Evolutionary conservation across 345 rosid species (phyloP), one percentile per base, ranked within the genome.

Genomic region (Excoecaria agallocha): DNA sequence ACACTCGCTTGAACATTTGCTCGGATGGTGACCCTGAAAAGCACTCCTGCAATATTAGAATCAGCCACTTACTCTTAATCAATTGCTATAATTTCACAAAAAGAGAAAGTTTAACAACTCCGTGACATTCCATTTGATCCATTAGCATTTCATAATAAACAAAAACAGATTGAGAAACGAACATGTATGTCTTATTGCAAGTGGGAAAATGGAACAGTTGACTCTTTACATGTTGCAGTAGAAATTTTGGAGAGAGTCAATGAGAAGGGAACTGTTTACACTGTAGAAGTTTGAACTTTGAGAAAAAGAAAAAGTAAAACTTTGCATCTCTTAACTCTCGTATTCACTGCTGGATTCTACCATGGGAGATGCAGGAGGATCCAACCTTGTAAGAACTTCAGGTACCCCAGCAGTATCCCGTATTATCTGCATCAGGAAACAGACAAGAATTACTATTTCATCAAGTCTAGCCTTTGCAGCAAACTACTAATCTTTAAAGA

Each of bases 301-400:
- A 58, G 35, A 16, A 43, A 70, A 51, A 55, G 64, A 46, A 71
- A 67, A 50, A 48, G 7, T 60, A 63, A 46, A 58, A 45, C 76
- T 22, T 20, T 30, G 65, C n/a, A 52, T 54, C 51, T 59, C 84
- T 89, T 89, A 92, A 81, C 88, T 89, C 84, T 83, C 89, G 25
- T 94, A 94, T 68, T 91, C 94, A 3, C 72, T 25, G 69, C 76
- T 68, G 50, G 88, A 68, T 62, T 85, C 91, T 43, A 45, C 77
- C 62, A 78, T 9, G 19, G 83, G 68, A 69, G 89, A 66, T 39
- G 86, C 60, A 7, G 93, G 83, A 11, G 81, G 68, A 68, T 88
- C 98, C 79, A 88, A 71, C 86, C 92, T 87, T 60, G 96, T 92
- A 69, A 94, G 90, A 80, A 94, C 96, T 87, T 91, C 97, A 54